Evolutionary conservation across 208 protist species (phyloP).

Genomic region (Leishmania aethiopica): DNA sequence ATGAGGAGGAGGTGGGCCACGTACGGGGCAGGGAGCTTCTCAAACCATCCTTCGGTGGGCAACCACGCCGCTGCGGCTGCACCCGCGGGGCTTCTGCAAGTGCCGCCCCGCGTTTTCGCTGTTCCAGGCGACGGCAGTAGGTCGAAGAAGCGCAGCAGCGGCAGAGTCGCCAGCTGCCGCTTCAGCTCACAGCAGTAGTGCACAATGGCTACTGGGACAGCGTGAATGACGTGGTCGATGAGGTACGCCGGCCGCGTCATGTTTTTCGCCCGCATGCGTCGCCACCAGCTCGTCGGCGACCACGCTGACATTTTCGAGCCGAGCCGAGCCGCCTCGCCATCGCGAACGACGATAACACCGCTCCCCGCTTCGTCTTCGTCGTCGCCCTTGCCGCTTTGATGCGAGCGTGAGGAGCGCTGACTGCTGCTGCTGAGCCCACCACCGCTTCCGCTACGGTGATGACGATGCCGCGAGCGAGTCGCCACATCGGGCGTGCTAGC

Average conservation of each 20-base stretch:
- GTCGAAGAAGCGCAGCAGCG: conserved; percentile 61
- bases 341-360: conserved; percentile 26
- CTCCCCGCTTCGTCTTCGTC: conserved; percentile 3
- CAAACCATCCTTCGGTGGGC: conserved; percentile 27
- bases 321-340: conserved; percentile 9
- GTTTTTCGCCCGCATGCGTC: conserved; percentile 30
- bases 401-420: conserved; percentile 16
- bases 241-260: conserved; percentile 45
- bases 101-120: not conserved
- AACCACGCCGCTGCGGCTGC: conserved; percentile 15
- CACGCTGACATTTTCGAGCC: conserved; percentile 4
- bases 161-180: conserved; percentile 63
- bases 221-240: conserved; percentile 66
- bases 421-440: conserved; percentile 22
- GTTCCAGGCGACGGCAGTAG: conserved; percentile 5
- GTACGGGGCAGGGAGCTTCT: conserved; percentile 3
- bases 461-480: conserved; percentile 18
- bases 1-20: conserved; percentile 39
- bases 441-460: conserved; percentile 27
- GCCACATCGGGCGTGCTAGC: conserved; percentile 1
- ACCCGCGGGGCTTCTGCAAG: not conserved
- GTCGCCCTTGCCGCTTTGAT: conserved; percentile 4
- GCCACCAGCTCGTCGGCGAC: conserved; percentile 28
- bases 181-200: conserved; percentile 70
- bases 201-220: conserved; percentile 55